Evolutionary conservation across 495 filamentous ascomycete genomes (phyloP).

Genomic region (Lasiosphaeris hirsuta): DNA sequence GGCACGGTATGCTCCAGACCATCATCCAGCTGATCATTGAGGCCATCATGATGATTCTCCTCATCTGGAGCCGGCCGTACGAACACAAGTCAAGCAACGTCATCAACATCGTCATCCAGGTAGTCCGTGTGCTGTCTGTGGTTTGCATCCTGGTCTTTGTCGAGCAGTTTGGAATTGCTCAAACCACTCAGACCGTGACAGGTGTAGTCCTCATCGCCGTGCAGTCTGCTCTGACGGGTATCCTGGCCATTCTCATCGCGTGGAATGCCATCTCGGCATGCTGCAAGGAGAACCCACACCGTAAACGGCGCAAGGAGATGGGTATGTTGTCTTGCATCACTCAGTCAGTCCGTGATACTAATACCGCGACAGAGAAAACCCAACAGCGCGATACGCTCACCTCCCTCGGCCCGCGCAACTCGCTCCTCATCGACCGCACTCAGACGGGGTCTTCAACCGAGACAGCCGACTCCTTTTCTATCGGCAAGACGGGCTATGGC

Average conservation of each 20-base stretch:
- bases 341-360: slow-evolving; percentile 2
- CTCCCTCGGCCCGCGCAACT: slow-evolving; percentile 85
- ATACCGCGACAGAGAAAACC: slow-evolving; percentile 62
- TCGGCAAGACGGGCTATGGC: slow-evolving; percentile 26
- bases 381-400: slow-evolving; percentile 85
- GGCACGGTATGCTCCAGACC: slow-evolving; percentile 79
- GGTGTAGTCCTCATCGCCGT: slow-evolving; percentile 87
- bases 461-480: slow-evolving; percentile 28
- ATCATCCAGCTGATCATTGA: slow-evolving; percentile 79
- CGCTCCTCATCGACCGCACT: slow-evolving; percentile 63
- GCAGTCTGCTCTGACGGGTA: slow-evolving; percentile 77
- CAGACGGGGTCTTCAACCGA: slow-evolving; percentile 23
- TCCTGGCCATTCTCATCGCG: slow-evolving; percentile 83
- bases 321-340: slow-evolving; percentile 53
- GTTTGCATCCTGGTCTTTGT: slow-evolving; percentile 91
- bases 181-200: slow-evolving; percentile 90
- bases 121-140: slow-evolving; percentile 90
- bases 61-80: slow-evolving; percentile 84
- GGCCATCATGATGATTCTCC: slow-evolving; percentile 60
- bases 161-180: slow-evolving; percentile 82
- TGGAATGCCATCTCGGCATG: slow-evolving; percentile 83
- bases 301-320: slow-evolving; percentile 77
- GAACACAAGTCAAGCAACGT: slow-evolving; percentile 80
- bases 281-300: slow-evolving; percentile 85
- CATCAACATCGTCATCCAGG: slow-evolving; percentile 90